Conservation (phyloP, 805 yeast species). For the Suhomyces sp. region DNA sequence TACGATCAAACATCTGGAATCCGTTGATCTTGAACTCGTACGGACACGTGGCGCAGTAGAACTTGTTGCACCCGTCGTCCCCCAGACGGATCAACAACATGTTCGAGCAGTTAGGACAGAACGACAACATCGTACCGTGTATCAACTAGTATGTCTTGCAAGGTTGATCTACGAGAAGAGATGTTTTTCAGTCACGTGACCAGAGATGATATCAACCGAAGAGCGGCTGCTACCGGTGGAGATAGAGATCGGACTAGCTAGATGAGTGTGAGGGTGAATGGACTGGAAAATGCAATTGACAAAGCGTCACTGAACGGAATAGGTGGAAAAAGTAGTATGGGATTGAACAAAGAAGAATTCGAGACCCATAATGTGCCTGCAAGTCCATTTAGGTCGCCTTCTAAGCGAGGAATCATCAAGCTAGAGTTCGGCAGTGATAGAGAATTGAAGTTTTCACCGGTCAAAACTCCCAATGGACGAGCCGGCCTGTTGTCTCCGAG, state of each 20-base stretch:
- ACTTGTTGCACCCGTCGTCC: constrained; percentile 56
- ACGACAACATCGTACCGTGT: constrained; percentile 67
- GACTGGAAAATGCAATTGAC: constrained; percentile 4
- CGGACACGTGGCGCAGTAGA: constrained; percentile 93
- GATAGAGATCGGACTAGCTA: not conserved
- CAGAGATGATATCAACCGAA: not conserved
- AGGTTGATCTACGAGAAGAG: not conserved
- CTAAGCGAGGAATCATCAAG: constrained; percentile 30
- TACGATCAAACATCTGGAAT: constrained; percentile 80
- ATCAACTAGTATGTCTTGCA: not conserved
- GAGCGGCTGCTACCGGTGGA: not conserved
- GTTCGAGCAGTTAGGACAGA: constrained; percentile 92
- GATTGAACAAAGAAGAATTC: too few species aligned
- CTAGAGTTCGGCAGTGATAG: constrained; percentile 12
- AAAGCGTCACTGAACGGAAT: not conserved
- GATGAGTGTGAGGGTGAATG: not conserved
- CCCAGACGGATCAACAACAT: constrained; percentile 71
- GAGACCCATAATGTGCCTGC: not conserved
- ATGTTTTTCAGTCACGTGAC: not conserved
- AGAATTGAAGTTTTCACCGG: constrained; percentile 19
- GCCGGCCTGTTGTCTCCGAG: constrained; percentile 47
- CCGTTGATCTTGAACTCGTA: constrained; percentile 88
- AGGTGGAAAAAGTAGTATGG: not conserved
- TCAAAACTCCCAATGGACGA: constrained; percentile 40
- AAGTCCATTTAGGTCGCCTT: constrained; percentile 26